phyloP scores from a whole-genome alignment of 805 yeast species.

The Maudiozyma bulderi region DNA sequence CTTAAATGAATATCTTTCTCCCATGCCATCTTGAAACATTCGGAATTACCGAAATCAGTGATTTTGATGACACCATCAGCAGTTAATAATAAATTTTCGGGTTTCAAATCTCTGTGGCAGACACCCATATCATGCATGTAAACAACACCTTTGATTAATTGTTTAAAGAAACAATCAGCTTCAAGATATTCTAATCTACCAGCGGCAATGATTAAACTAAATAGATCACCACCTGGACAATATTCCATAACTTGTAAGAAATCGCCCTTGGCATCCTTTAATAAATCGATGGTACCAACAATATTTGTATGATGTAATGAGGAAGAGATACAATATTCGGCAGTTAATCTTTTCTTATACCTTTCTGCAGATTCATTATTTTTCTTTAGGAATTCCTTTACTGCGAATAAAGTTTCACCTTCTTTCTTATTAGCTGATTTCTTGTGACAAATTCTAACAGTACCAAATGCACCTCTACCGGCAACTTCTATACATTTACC shows the following conservation, averaged over 20 bases:
- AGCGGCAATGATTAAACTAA: conserved; percentile 60
- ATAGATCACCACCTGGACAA: conserved; percentile 74
- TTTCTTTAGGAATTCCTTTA: conserved; percentile 69
- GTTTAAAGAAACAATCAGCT: conserved; percentile 87
- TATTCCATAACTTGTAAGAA: conserved; percentile 82
- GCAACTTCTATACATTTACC: conserved; percentile 92
- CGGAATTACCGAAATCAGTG: conserved; percentile 82
- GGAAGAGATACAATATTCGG: conserved; percentile 76
- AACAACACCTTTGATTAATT: conserved; percentile 69
- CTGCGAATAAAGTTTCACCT: conserved; percentile 59
- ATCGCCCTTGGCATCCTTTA: conserved; percentile 74
- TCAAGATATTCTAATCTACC: conserved; percentile 76
- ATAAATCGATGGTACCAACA: conserved; percentile 63
- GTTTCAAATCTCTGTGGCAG: conserved; percentile 88
- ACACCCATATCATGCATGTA: conserved; percentile 89
- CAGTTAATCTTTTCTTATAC: conserved; percentile 64
- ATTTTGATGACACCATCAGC: conserved; percentile 66
- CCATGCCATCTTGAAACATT: conserved; percentile 81
- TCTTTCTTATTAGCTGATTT: conserved; percentile 22
- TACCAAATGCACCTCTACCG: conserved; percentile 92
- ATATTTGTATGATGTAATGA: conserved; percentile 71
- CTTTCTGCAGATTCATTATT: conserved; percentile 54
- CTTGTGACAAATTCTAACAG: conserved; percentile 81
- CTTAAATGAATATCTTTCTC: conserved; percentile 59
- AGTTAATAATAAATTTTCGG: conserved; percentile 79